Base-by-base conservation (phyloP, 805 yeast species). In the Candida nanaspora region DNA sequence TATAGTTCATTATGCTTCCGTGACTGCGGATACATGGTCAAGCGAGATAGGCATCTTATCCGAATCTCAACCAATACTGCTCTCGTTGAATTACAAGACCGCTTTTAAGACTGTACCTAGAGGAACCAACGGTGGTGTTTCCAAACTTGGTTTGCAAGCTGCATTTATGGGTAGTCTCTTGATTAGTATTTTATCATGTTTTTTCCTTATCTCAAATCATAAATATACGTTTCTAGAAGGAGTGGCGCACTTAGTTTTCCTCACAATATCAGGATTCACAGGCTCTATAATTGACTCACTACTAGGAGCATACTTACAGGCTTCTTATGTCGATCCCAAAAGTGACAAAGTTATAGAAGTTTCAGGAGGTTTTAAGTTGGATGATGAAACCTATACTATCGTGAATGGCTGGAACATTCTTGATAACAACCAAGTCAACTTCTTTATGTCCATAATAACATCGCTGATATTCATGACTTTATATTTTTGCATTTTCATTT, bases 101-200 rank as follows among this genome's bases (percentile, higher is more conserved):
- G 31, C 25, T 36, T 22, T 39, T 25, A 42, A 33, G 13, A 26
- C 18, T 15, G 44, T 42, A 16, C 48, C 50, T 4, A 35, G 32
- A n/a, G 47, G 49, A 9, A 46, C 49, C 4, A 44, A 42, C 16
- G 47, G 49, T 14, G 51, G 43, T 4, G 32, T 44, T 10, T 41
- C 46, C 20, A 16, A 6, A 13, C 30, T 44, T 7, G 51, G 49
- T 8, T 20, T 44, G 18, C 10, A 32, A n/a, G 42, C 48, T 1
- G 49, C 44, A 6, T 13, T 36, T 16, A n/a, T 22, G 6, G 46
- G 45, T 7, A 46, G 46, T 28, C 29, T 30, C n/a, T 18, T 38
- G 6, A 38, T 45, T 11, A 30, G 39, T 21, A 6, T 35, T 6
- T 33, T 44, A n/a, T 4, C 39, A 41, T 13, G 32, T 41, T 16